Percentiles rank a stretch among this genome's conserved stretches.
Conservation (phyloP, 2,329 filamentous ascomycete genomes). For the Paradendryphiella salina region DNA sequence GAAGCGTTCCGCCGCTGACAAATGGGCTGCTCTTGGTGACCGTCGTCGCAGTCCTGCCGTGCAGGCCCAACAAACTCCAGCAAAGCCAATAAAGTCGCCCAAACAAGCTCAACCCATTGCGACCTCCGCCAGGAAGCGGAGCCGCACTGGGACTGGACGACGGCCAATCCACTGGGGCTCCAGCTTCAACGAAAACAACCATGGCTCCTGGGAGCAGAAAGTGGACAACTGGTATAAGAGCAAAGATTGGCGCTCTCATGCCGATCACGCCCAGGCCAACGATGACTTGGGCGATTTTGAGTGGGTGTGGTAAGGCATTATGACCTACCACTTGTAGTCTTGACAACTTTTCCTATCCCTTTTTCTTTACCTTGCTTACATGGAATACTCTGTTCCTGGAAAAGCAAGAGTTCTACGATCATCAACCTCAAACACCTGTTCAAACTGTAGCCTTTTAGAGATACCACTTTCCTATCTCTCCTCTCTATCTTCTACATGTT, state of each 20-base stretch:
- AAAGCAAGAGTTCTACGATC: constrained; percentile 33
- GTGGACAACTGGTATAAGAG: constrained; percentile 51
- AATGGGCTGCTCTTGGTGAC: constrained; percentile 87
- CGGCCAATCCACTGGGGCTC: constrained; percentile 44
- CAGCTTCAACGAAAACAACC: constrained; percentile 41
- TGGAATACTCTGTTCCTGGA: constrained; percentile 22
- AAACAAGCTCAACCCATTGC: constrained; percentile 42
- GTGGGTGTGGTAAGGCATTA: constrained; percentile 90
- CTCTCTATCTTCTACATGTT: constrained; percentile 28
- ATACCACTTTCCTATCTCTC: constrained; percentile 45
- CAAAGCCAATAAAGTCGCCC: constrained; percentile 47
- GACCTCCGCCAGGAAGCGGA: constrained; percentile 46
- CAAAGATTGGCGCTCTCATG: constrained; percentile 56
- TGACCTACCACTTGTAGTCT: constrained; percentile 61
- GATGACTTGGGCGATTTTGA: constrained; percentile 80
- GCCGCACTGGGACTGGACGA: constrained; percentile 46
- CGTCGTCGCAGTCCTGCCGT: constrained; percentile 68
- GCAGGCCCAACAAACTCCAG: constrained; percentile 50
- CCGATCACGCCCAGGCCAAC: constrained; percentile 40
- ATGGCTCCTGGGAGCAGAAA: constrained; percentile 42
- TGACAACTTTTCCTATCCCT: constrained; percentile 46
- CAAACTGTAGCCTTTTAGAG: constrained; percentile 45
- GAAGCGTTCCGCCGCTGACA: constrained; percentile 71
- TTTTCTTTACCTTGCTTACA: constrained; percentile 31
- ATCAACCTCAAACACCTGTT: constrained; percentile 15